These are phyloP conservation scores for Cladosporium sp. DNA, from an alignment of 2,329 filamentous ascomycete genomes.

Conservation along the genomic window DNA sequence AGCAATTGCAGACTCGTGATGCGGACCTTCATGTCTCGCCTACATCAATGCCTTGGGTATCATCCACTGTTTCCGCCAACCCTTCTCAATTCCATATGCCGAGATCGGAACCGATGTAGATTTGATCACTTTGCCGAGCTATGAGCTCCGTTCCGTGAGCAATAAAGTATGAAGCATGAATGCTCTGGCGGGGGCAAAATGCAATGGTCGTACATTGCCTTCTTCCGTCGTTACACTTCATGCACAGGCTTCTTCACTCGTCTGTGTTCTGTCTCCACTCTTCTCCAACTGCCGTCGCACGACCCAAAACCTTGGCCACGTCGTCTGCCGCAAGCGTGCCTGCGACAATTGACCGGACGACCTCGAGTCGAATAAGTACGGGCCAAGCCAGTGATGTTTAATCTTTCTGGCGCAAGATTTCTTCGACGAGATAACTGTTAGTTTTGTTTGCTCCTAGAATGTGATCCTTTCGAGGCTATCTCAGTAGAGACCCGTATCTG, in stretches of 20 bases:
- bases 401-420: slow-evolving; percentile 19
- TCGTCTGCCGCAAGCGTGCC: not conserved
- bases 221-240: not conserved
- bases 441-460: not conserved
- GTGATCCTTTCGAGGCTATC: not conserved
- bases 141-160: not conserved
- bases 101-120: not conserved
- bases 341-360: not conserved
- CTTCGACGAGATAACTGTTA: slow-evolving; percentile 3
- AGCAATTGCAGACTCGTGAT: not conserved
- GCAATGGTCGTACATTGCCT: not conserved
- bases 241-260: not conserved
- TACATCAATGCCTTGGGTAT: not conserved
- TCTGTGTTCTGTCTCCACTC: not conserved
- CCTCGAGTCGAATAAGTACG: not conserved
- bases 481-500: slow-evolving; percentile 55
- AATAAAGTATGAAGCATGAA: not conserved
- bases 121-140: not conserved
- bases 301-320: not conserved
- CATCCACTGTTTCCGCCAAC: not conserved
- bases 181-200: not conserved
- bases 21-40: not conserved
- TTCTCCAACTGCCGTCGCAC: not conserved
- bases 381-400: not conserved
- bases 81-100: not conserved